Base-by-base conservation (phyloP, 495 filamentous ascomycete species). In the Rusavskia elegans region DNA sequence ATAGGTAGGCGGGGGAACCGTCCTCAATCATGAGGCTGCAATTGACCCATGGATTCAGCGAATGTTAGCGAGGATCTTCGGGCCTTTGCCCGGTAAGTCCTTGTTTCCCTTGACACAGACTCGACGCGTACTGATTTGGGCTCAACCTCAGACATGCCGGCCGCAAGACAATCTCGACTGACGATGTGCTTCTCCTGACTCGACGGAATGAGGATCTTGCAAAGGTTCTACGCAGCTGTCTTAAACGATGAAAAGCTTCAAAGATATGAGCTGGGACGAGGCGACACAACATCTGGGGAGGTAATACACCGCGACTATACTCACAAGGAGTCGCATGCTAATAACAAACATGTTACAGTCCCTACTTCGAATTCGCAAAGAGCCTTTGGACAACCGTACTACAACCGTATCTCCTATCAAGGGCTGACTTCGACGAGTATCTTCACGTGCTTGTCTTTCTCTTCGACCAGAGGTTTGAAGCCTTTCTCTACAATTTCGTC, bases 161-260 rank as follows among this genome's bases (percentile, higher is more conserved):
- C 14, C 80, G 90, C 16, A 80, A 77, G 13, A 89, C 82, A 0
- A 74, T 98, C 56, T 84, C 81, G 20, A 81, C 83, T 0, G 82
- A 86, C 32, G 92, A 98, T 61, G 92, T 96, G 37, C 70, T 97
- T 59, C 72, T 98, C 19, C 77, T 98, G 16, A 77, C 85, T 32
- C 72, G 92, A 48, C 76, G 92, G 49, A 98, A 96, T 59, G 83
- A 88, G 32, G 90, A 84, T 5, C 67, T 98, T 27, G 78, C 83
- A 52, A 71, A 68, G n/a, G 76, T 92, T 19, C 72, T 93, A 55
- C 78, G 73, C 55, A 76, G 77, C 36, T 82, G 77, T 57, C 64
- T 87, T 9, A 83, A 85, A 45, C 71, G 74, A 53, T 72, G 77
- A 54, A 67, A 59, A 21, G 53, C 61, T 16, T 57, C 35, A 17